Conservation (phyloP, 352 stramenopile species). For the Pythium scleroteichum region DNA sequence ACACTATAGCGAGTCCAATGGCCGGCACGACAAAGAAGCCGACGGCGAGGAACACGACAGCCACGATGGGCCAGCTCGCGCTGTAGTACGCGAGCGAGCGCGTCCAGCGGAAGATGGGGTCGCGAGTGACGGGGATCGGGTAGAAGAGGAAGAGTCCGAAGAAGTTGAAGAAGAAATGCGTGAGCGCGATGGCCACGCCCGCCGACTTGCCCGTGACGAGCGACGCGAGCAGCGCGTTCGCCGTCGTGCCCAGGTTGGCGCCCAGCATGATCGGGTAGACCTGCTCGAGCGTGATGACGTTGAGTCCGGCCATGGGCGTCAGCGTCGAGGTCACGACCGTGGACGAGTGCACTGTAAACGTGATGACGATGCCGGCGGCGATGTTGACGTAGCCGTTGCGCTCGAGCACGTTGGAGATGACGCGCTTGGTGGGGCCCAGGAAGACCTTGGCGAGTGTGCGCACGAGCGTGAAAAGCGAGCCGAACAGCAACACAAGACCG, state of each 20-base stretch:
- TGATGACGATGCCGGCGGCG: conserved; percentile 79
- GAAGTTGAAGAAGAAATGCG: conserved; percentile 93
- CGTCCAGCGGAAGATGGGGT: conserved; percentile 73
- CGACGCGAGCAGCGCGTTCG: conserved; percentile 84
- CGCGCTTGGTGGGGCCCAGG: conserved; percentile 75
- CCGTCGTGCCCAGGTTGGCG: conserved; percentile 91
- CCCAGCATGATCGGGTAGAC: conserved; percentile 91
- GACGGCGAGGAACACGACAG: conserved; percentile 51
- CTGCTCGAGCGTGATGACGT: conserved; percentile 85
- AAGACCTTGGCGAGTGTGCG: conserved; percentile 69
- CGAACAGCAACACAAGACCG: conserved; percentile 50
- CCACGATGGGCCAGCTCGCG: conserved; percentile 52
- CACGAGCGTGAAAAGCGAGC: conserved; percentile 46
- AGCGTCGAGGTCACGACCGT: conserved; percentile 90
- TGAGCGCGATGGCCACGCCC: conserved; percentile 86
- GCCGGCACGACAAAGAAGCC: conserved; percentile 53
- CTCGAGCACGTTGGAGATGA: conserved; percentile 88
- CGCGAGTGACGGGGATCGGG: conserved; percentile 84
- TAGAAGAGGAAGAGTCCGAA: conserved; percentile 92
- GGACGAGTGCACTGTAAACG: conserved; percentile 89
- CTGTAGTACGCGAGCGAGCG: conserved; percentile 66
- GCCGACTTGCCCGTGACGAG: conserved; percentile 80
- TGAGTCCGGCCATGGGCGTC: conserved; percentile 88
- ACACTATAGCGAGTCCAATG: conserved; percentile 48
- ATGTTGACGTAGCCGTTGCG: conserved; percentile 91